Conservation (phyloP, 1,139 yeast species). For the Suhomyces atakaporum region DNA sequence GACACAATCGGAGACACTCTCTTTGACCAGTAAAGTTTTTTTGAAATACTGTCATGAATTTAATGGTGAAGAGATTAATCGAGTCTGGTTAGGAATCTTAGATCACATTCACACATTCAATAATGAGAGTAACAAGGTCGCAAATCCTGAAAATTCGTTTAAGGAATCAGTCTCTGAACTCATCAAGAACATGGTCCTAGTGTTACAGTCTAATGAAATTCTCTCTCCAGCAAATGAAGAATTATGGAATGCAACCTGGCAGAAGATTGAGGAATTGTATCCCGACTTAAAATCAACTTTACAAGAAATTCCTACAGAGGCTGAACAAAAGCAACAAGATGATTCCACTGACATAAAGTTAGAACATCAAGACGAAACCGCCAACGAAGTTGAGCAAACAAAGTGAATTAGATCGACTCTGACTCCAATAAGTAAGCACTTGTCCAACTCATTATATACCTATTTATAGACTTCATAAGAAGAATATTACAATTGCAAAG, state of each 20-base stretch:
- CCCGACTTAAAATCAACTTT: constrained; percentile 45
- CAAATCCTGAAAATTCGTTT: constrained; percentile 22
- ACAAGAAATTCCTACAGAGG: background rate
- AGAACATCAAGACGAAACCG: background rate
- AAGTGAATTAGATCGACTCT: too few species aligned
- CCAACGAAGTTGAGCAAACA: background rate
- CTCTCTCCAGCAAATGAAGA: constrained; percentile 25
- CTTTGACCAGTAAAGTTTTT: constrained; percentile 70
- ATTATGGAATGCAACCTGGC: constrained; percentile 44
- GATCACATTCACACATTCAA: constrained; percentile 35
- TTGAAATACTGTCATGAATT: constrained; percentile 47
- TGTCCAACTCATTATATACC: background rate
- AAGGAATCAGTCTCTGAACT: constrained; percentile 65
- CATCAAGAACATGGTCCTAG: constrained; percentile 58
- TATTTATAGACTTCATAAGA: background rate
- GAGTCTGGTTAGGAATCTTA: constrained; percentile 40
- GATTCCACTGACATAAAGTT: too few species aligned
- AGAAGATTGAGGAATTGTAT: constrained; percentile 42
- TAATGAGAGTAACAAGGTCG: constrained; percentile 37
- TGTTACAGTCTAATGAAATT: constrained; percentile 32
- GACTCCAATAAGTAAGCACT: too few species aligned
- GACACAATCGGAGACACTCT: constrained; percentile 68
- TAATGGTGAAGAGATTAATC: constrained; percentile 24
- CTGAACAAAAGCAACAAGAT: background rate
- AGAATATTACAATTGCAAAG: background rate